phyloP scores from a whole-genome alignment of 805 yeast species.

The Scheffersomyces ergatensis region DNA sequence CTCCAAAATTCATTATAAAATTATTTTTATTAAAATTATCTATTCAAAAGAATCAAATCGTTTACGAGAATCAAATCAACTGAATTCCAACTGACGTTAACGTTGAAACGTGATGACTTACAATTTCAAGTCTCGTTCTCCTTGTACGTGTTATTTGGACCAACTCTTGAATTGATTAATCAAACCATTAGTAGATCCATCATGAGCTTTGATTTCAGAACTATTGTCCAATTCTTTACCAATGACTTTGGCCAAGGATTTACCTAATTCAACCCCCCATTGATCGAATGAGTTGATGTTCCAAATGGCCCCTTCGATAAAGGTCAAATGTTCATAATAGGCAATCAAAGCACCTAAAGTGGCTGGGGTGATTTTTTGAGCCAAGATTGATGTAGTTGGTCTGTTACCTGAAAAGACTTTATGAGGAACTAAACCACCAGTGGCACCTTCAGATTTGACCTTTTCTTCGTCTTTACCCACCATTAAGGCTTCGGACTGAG shows the following conservation, averaged over 20 bases:
- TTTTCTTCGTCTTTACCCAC: slow-evolving; percentile 86
- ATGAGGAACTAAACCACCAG: slow-evolving; percentile 87
- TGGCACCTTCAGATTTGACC: slow-evolving; percentile 86
- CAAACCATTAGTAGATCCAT: slow-evolving; percentile 86
- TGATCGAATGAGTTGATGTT: slow-evolving; percentile 99
- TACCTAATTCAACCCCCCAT: slow-evolving; percentile 99
- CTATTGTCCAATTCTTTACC: slow-evolving; percentile 79
- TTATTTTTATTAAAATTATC: no score
- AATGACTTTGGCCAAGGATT: slow-evolving; percentile 93
- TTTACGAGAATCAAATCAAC: no score
- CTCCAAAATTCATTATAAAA: no score
- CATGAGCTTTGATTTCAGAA: slow-evolving; percentile 64
- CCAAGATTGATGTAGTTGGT: slow-evolving; percentile 96
- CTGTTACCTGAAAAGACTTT: slow-evolving; percentile 97
- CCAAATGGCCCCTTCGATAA: slow-evolving; percentile 99
- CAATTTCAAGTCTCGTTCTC: no score
- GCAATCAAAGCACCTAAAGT: slow-evolving; percentile 94
- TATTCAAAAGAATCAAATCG: no score
- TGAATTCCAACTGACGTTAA: no score
- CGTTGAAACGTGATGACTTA: no score
- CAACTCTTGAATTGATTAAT: slow-evolving; percentile 94
- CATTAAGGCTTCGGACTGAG: slow-evolving; percentile 97
- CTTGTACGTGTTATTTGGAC: slow-evolving; percentile 28
- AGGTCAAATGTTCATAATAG: slow-evolving; percentile 95
- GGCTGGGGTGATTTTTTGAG: slow-evolving; percentile 95